Evolutionary conservation across 164 flowering plant species (phyloP).

Genomic region (Euptelea pleiosperma): DNA sequence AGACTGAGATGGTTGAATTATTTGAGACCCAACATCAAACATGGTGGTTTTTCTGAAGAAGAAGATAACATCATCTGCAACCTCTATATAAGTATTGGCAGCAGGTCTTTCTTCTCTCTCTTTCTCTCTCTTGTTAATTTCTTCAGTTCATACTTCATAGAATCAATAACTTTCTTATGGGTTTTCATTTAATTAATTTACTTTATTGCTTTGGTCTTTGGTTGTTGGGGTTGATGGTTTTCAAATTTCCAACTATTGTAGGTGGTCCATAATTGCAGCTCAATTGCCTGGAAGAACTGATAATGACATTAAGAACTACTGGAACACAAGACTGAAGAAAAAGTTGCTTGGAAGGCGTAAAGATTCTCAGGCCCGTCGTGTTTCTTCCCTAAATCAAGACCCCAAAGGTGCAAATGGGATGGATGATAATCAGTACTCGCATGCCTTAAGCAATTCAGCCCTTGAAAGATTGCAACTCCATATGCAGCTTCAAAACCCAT

Average conservation of each 20-base stretch:
- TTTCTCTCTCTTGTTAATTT: constrained; percentile 14
- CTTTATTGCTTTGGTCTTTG: too few species aligned
- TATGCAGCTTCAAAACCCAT: constrained; percentile 61
- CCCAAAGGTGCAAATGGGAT: constrained; percentile 16
- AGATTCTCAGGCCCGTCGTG: constrained; percentile 32
- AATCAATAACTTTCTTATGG: too few species aligned
- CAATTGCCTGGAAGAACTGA: constrained; percentile 97
- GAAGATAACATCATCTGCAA: constrained; percentile 83
- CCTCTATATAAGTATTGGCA: constrained; percentile 84
- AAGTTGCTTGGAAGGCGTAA: constrained; percentile 74
- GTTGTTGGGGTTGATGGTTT: not conserved
- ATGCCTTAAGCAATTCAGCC: constrained; percentile 56
- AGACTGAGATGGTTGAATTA: constrained; percentile 88
- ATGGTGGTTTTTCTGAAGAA: constrained; percentile 90
- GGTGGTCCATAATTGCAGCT: constrained; percentile 99
- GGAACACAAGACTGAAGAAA: constrained; percentile 95
- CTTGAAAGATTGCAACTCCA: constrained; percentile 85
- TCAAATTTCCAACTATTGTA: constrained; percentile 9
- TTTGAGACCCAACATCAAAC: constrained; percentile 82
- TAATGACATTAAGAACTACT: constrained; percentile 93
- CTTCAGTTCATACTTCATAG: not conserved
- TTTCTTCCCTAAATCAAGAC: constrained; percentile 23
- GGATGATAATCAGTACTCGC: constrained; percentile 23
- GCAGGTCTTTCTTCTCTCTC: constrained; percentile 50
- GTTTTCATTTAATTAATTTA: too few species aligned